Evolutionary conservation across 352 stramenopile species (phyloP), one percentile per base, ranked within the genome.

Genomic region (Phytophthora multivora): DNA sequence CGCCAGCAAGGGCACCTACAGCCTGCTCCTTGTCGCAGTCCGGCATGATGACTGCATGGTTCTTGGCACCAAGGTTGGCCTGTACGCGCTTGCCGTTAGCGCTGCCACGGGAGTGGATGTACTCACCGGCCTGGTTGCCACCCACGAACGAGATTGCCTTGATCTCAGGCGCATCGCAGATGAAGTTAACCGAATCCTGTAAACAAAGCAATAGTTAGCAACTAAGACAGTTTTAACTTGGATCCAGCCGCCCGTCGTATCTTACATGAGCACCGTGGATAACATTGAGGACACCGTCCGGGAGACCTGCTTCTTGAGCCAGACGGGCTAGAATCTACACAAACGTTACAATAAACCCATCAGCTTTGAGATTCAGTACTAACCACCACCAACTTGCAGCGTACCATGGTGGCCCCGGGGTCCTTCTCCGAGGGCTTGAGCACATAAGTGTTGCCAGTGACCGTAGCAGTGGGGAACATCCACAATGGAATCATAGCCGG

Each of bases 21-120:
- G 90, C 83, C 40, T 91, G 82, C 35, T 97, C 83, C 72, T 97
- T 97, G 69, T 98, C 80, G 31, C 87, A 91, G 82, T 99, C 97
- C 19, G 95, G 89, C 66, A 99, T 77, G 45, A 99, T 88, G 15
- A 98, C 90, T n/a, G 89, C 95, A 81, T 99, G 97, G 79, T 99
- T 99, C 85, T 99, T 99, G 52, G 97, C 97, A 25, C 96, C 97
- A 5, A 99, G 71, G 85, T 99, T 99, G 46, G 95, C 86, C 71
- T 98, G 93, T 40, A 98, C 95, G 41, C 95, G 89, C 80, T 99
- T 99, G 63, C 92, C 95, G 70, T 96, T 95, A 21, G 65, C 76
- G 40, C 76, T 91, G 19, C 88, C 85, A 46, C 90, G 79, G 8
- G 90, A 82, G 76, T 97, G 88, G 66, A 99, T 99, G 80, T 98